Conservation (phyloP, 2,329 filamentous ascomycete genomes). For the Waltergamsia citrina region DNA sequence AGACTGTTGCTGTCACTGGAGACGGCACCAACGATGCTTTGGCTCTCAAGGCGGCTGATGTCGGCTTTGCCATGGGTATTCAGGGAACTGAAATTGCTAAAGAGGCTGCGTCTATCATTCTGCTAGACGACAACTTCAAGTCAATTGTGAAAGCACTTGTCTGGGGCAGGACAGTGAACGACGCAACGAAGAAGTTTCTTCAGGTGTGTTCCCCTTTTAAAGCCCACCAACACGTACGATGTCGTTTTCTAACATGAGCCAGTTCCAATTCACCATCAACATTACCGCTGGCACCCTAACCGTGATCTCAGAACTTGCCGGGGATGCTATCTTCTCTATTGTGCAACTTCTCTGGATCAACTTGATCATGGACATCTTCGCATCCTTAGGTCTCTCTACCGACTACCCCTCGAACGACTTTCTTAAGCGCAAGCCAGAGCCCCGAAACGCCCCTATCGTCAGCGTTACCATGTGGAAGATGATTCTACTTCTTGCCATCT, state of each 20-base stretch:
- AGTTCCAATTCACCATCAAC: slow-evolving; percentile 53
- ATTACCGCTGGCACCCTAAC: slow-evolving; percentile 51
- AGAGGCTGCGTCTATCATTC: slow-evolving; percentile 52
- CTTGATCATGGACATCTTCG: slow-evolving; percentile 51
- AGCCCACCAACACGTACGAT: no score
- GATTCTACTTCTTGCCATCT: slow-evolving; percentile 45
- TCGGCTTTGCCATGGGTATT: slow-evolving; percentile 55
- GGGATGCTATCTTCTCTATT: slow-evolving; percentile 40
- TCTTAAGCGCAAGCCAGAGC: slow-evolving; percentile 37
- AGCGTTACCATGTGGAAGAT: slow-evolving; percentile 58
- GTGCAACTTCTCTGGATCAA: slow-evolving; percentile 54
- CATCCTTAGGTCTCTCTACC: slow-evolving; percentile 37
- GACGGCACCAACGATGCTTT: slow-evolving; percentile 54
- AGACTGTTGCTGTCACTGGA: slow-evolving; percentile 52
- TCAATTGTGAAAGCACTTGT: slow-evolving; percentile 52
- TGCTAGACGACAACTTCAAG: slow-evolving; percentile 54
- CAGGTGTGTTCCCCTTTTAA: no score
- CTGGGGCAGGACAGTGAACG: slow-evolving; percentile 52
- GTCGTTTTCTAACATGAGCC: no score
- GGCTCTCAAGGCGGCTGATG: slow-evolving; percentile 50
- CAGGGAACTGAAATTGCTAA: slow-evolving; percentile 53
- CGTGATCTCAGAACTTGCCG: slow-evolving; percentile 34
- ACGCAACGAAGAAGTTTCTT: slow-evolving; percentile 51
- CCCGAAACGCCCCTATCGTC: slow-evolving; percentile 60
- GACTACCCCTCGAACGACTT: slow-evolving; percentile 28